Evolutionary conservation across 1,284 basidiomycete genomes (phyloP), one percentile per base, ranked within the genome.

Genomic region (Heterobasidion occidentale): DNA sequence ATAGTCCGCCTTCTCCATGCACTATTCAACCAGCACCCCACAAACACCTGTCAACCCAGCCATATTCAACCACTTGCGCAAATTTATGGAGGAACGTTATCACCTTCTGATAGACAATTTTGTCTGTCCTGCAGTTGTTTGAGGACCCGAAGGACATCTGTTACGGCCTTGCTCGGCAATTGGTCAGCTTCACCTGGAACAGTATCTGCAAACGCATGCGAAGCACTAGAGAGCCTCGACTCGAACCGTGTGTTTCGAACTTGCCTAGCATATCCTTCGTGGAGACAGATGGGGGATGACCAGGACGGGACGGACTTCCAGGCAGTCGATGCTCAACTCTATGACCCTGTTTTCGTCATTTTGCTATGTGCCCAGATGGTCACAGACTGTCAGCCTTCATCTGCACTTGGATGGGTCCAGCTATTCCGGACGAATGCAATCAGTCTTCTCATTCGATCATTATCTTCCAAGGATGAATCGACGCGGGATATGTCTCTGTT

Each of bases 261-360:
- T 0, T 92, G 85, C 63, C 74, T 88, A 11, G 71, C 78, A 5
- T 95, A 88, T 66, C 92, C 94, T 0, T 69, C 71, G 42, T 79
- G 81, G 77, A 74, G 84, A 44, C 67, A 65, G 9, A 61, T 82
- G 17, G 51, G 51, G 5, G 35, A 33, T 51, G 5, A 35, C 35
- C 12, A 52, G 46, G 35, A 51, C 9, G 70, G 70, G 5, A 72
- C 74, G 19, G 71, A 75, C 46, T 53, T 60, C 1, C 61, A 2
- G 45, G 62, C 7, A 60, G 68, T 19, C 34, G 77, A 79, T 34
- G 66, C 62, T 15, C 70, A 69, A 5, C 63, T 88, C 27, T 98
- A 96, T 63, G 94, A 98, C 65, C 93, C 94, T 1, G 69, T 87
- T 0, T 92, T 96, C 66, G 69, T 94, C 11, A 70, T 91, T 36